Base-by-base conservation (phyloP, 1,139 yeast species). In the Candida anutae region DNA sequence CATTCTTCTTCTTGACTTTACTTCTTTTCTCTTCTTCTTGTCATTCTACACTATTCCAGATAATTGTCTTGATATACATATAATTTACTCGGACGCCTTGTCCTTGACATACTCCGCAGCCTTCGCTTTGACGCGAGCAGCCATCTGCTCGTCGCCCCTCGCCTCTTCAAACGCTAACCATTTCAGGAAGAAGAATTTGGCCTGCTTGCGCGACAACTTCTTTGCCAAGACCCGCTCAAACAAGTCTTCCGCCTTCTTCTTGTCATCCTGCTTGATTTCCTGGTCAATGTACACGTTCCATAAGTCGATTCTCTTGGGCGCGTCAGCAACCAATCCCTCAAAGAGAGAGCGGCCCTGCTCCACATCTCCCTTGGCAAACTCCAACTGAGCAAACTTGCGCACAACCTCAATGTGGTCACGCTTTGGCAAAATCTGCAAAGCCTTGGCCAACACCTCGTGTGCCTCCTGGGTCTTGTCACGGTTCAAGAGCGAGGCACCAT, bases 231-330 rank as follows among this genome's bases (percentile, higher is more conserved):
- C 85, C 50, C 97, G 74, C 55, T 87, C 95, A 46, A 87, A 88
- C 37, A 90, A 62, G 16, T 72, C 79, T 48, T 79, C 90, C 22
- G 77, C 79, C 51, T 76, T 76, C 39, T 64, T 62, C 53, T 74
- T 74, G 31, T 67, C 69, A 13, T 47, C 63, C 18, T 44, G 42
- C 54, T 82, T 83, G 50, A 83, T 77, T 56, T 90, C 97, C 57
- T 84, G 94, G 54, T 90, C 98, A 39, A 88, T 72, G 55, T 87
- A 87, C 25, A 88, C 93, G 49, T 82, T 87, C 97, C 97, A 90
- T 40, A 90, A 58, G 54, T 90, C 98, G 35, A 84, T 74, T 57
- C 94, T 75, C 64, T 85, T 85, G 34, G 96, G 94, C 28, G 84
- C 93, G 48, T 87, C 93, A 19, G 93, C 74, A 32, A 90, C 58